Conservation (phyloP, 2,329 filamentous ascomycete species). For the Rasamsonia emersonii region DNA sequence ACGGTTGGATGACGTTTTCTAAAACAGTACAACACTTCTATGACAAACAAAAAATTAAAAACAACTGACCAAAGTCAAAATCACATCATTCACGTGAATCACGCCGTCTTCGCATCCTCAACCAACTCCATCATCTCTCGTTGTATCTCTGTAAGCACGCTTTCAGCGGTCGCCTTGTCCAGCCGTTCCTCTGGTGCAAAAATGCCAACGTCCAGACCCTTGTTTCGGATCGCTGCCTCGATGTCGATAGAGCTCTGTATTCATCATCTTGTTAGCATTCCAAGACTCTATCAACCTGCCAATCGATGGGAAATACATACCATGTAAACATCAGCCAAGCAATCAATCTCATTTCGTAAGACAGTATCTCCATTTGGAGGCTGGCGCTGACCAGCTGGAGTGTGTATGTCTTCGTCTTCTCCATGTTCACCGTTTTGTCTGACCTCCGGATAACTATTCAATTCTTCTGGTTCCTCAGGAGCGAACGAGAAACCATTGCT, state of each 20-base stretch:
- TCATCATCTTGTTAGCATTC: slow-evolving; percentile 11
- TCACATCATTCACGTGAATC: not conserved
- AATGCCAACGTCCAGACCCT: slow-evolving; percentile 44
- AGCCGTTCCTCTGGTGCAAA: slow-evolving; percentile 36
- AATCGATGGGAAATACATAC: slow-evolving; percentile 7
- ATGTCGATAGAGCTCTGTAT: slow-evolving; percentile 46
- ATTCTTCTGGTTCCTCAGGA: too few species aligned
- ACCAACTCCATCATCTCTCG: slow-evolving; percentile 8
- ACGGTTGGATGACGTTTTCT: too few species aligned
- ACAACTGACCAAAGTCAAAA: too few species aligned
- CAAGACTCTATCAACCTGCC: slow-evolving; percentile 1
- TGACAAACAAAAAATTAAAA: too few species aligned
- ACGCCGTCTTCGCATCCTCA: not conserved
- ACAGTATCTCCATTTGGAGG: not conserved
- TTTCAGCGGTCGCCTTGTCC: slow-evolving; percentile 6
- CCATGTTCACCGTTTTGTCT: too few species aligned
- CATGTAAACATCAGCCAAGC: slow-evolving; percentile 10
- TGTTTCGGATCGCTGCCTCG: slow-evolving; percentile 43
- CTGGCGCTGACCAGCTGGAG: too few species aligned
- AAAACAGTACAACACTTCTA: too few species aligned
- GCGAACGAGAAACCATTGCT: too few species aligned
- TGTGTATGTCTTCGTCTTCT: too few species aligned
- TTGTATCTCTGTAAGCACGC: slow-evolving; percentile 12
- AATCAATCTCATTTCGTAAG: not conserved
- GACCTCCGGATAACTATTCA: too few species aligned